Conservation (phyloP, 441 rosid species). For the Erysimum pusillum region DNA sequence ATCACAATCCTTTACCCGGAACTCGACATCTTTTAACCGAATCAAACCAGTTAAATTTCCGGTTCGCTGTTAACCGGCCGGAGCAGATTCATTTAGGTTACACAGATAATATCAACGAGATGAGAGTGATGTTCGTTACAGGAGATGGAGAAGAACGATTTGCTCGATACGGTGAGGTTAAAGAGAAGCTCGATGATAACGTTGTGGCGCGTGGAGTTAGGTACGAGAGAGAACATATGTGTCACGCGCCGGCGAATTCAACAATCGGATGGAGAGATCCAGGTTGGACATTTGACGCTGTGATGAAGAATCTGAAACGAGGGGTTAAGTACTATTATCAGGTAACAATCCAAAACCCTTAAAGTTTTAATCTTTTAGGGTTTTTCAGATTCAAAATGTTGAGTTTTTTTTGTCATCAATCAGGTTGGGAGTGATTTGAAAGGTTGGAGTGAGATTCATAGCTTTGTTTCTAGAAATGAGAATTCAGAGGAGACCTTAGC, state of each 20-base stretch:
- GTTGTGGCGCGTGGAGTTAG: constrained; percentile 64
- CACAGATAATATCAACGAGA: constrained; percentile 72
- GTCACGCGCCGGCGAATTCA: constrained; percentile 81
- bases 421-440: constrained; percentile 82
- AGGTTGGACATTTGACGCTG: constrained; percentile 80
- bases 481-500: constrained; percentile 67
- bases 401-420: background rate
- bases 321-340: constrained; percentile 76
- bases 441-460: constrained; percentile 77
- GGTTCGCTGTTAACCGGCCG: constrained; percentile 53
- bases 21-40: constrained; percentile 61
- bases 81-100: constrained; percentile 84
- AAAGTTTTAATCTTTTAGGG: background rate
- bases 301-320: constrained; percentile 64
- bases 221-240: constrained; percentile 82
- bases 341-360: constrained; percentile 46
- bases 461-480: constrained; percentile 69
- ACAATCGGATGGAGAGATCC: constrained; percentile 93
- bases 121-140: constrained; percentile 84
- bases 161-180: constrained; percentile 69
- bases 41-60: constrained; percentile 59
- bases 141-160: constrained; percentile 69
- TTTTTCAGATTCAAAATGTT: background rate
- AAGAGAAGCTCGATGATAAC: constrained; percentile 48
- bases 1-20: constrained; percentile 83